phyloP scores from a whole-genome alignment of 305 asterid genomes.

The Plantago lanceolata region DNA sequence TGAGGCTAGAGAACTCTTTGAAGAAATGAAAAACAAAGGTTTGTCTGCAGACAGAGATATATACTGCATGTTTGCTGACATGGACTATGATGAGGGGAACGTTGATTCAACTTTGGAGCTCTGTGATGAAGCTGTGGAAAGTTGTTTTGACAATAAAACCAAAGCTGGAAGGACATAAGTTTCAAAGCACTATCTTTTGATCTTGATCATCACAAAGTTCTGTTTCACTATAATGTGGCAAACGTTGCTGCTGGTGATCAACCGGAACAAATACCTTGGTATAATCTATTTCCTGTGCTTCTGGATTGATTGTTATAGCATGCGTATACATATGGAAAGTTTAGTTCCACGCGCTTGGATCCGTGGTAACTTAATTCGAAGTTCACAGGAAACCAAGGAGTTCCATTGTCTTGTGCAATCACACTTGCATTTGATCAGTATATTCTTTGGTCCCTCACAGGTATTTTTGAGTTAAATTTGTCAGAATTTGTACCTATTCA shows the following conservation, averaged over 20 bases:
- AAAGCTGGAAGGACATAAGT: constrained; percentile 32
- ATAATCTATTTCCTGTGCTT: constrained; percentile 20
- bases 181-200: constrained; percentile 9
- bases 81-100: constrained; percentile 69
- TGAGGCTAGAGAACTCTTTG: constrained; percentile 72
- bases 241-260: constrained; percentile 10
- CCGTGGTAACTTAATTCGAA: no score
- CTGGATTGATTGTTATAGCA: background rate
- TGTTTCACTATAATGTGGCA: constrained; percentile 17
- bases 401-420: background rate
- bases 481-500: background rate
- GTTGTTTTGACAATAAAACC: constrained; percentile 32
- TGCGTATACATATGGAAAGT: no score
- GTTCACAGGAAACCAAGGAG: background rate
- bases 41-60: constrained; percentile 51
- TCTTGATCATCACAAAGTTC: constrained; percentile 21
- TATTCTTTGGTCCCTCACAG: background rate
- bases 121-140: constrained; percentile 82
- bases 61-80: constrained; percentile 62
- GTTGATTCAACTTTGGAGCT: constrained; percentile 68
- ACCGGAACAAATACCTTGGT: constrained; percentile 25
- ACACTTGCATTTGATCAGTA: background rate
- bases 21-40: constrained; percentile 71
- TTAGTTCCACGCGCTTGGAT: no score
- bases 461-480: background rate